Base-by-base conservation (phyloP, 2,329 filamentous ascomycete species). In the Apiospora pterosperma region DNA sequence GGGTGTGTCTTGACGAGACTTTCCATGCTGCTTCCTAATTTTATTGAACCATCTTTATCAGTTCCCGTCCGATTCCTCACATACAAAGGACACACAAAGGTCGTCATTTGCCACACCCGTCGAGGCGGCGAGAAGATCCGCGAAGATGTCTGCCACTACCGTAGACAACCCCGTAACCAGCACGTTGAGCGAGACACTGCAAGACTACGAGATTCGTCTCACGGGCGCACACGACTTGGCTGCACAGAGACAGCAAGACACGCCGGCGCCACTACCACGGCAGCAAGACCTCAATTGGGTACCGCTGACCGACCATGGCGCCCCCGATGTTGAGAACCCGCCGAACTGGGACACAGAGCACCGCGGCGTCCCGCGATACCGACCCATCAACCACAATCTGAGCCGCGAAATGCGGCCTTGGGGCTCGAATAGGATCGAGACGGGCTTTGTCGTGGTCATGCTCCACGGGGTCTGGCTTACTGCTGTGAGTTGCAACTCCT, bases 141-240 rank as follows among this genome's bases (percentile, higher is more conserved):
- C 19, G 21, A 69, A 38, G 0, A 72, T 72, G 71, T 72, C 71
- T 10, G 68, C 58, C 7, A 72, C 69, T 11, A 68, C 70, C 36
- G 66, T 66, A 36, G 69, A 71, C 55, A 71, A 71, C 36, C 70
- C 68, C n/a, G 59, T 68, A 31, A 67, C 67, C 10, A 70, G 66
- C 28, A 66, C 67, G 14, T 44, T 69, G n/a, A 48, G 63, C 28
- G 62, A 69, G 39, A 66, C 68, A 14, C 68, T 75, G 12, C 66
- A 67, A 25, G 73, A 76, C 67, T 76, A 76, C 65, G 70, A 72
- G 21, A 69, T 76, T 62, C 69, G 66, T 6, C 66, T 73, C 55
- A 69, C 66, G n/a, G 63, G 64, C 39, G 64, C 65, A 31, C 42
- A 63, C 28, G 63, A 65, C 38, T 59, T 69, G 31, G n/a, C 58